A percentile compares a stretch with the other conserved stretches of the same genome.
Evolutionary conservation across 75 land plant species (phyloP).

Genomic region (Cryptomeria japonica): DNA sequence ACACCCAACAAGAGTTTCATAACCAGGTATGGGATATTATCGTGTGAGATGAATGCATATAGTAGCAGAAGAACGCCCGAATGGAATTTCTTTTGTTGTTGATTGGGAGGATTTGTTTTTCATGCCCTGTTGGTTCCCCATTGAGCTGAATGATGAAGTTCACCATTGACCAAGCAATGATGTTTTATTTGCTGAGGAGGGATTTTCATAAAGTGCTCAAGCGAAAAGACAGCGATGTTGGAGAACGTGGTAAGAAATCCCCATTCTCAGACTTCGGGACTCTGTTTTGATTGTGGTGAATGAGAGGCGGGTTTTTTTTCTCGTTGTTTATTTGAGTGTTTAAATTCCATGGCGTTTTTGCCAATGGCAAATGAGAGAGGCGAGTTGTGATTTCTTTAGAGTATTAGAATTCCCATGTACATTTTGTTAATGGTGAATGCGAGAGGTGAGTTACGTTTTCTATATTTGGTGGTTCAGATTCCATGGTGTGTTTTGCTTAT

Average conservation of each 20-base stretch:
- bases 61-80: too few species aligned
- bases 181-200: conserved; percentile 19
- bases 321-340: background rate
- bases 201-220: conserved; percentile 67
- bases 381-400: too few species aligned
- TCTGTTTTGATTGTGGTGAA: background rate
- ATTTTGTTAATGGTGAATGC: too few species aligned
- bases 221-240: conserved; percentile 89
- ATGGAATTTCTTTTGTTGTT: background rate
- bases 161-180: background rate
- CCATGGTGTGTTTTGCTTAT: too few species aligned
- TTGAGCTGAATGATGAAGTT: background rate
- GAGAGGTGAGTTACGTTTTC: too few species aligned
- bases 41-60: background rate
- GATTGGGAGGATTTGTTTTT: conserved; percentile 3
- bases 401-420: background rate
- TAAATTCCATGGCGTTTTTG: background rate
- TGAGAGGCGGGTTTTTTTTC: background rate
- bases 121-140: conserved; percentile 2
- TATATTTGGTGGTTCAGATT: too few species aligned
- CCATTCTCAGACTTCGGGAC: background rate
- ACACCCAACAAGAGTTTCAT: background rate
- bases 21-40: too few species aligned
- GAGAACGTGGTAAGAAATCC: conserved; percentile 50
- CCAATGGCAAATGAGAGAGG: too few species aligned